Evolutionary conservation across 1,139 yeast species (phyloP).

Genomic region (Lodderomyces beijingensis): DNA sequence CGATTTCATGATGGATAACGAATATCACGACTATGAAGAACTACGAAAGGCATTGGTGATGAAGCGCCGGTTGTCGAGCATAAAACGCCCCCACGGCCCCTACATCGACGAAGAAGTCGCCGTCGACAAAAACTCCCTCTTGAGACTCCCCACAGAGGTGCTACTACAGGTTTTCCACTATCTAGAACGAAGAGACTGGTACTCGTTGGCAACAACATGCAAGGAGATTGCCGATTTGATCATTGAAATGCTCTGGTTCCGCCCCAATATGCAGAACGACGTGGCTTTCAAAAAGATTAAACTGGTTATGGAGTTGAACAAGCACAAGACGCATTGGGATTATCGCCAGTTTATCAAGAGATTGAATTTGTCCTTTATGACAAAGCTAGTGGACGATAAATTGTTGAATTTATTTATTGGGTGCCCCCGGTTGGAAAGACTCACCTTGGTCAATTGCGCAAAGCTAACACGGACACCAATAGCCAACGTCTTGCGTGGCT

Average conservation of each 20-base stretch:
- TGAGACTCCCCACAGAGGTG: constrained; percentile 76
- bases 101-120: constrained; percentile 4
- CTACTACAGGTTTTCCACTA: constrained; percentile 66
- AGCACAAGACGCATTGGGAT: constrained; percentile 56
- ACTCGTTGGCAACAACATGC: constrained; percentile 70
- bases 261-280: constrained; percentile 72
- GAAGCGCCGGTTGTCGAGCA: constrained; percentile 21
- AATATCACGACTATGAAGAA: constrained; percentile 31
- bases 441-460: constrained; percentile 79
- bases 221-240: constrained; percentile 77
- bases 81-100: constrained; percentile 11
- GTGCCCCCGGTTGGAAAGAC: constrained; percentile 75
- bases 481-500: constrained; percentile 55
- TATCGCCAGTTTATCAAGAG: constrained; percentile 75
- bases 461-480: constrained; percentile 60
- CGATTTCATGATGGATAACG: constrained; percentile 34
- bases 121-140: constrained; percentile 29
- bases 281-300: constrained; percentile 48
- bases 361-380: constrained; percentile 73
- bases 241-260: constrained; percentile 81
- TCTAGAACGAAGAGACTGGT: constrained; percentile 64
- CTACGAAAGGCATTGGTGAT: constrained; percentile 32
- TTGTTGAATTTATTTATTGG: constrained; percentile 53
- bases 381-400: constrained; percentile 62
- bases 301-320: constrained; percentile 49